phyloP scores from a whole-genome alignment of 768 basidiomycete species.

The Fibroporia radiculosa region DNA sequence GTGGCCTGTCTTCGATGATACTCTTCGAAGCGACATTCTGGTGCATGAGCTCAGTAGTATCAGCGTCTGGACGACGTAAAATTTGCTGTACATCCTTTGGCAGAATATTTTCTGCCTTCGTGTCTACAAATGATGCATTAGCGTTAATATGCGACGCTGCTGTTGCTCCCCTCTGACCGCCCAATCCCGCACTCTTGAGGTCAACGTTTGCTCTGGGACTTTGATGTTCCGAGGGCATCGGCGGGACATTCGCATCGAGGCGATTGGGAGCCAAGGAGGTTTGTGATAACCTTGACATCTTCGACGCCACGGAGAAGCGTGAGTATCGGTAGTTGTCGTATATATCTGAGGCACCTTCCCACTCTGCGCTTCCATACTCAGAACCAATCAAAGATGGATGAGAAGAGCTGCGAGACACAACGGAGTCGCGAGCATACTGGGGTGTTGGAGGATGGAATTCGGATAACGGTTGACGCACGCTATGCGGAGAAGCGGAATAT shows the following conservation, averaged over 20 bases:
- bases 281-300: conserved; percentile 30
- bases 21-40: neutral
- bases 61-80: too few species aligned
- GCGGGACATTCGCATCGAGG: conserved; percentile 18
- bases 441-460: conserved; percentile 10
- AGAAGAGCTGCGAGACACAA: conserved; percentile 2
- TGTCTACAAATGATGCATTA: too few species aligned
- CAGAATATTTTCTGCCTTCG: too few species aligned
- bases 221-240: conserved; percentile 20
- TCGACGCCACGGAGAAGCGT: conserved; percentile 43
- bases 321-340: conserved; percentile 80
- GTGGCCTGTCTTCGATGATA: conserved; percentile 3
- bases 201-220: conserved; percentile 16
- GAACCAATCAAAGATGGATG: conserved; percentile 13
- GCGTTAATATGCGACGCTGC: too few species aligned
- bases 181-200: too few species aligned
- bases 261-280: conserved; percentile 23
- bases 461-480: conserved; percentile 2
- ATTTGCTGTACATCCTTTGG: too few species aligned
- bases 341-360: conserved; percentile 67
- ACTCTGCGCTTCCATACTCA: conserved; percentile 33
- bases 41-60: too few species aligned
- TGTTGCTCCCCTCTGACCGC: too few species aligned
- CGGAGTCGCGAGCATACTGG: conserved; percentile 1
- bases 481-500: conserved; percentile 7